These are phyloP conservation scores for Aquilaria sinensis DNA, from an alignment of 345 rosid genomes.

Conservation along the genomic window DNA sequence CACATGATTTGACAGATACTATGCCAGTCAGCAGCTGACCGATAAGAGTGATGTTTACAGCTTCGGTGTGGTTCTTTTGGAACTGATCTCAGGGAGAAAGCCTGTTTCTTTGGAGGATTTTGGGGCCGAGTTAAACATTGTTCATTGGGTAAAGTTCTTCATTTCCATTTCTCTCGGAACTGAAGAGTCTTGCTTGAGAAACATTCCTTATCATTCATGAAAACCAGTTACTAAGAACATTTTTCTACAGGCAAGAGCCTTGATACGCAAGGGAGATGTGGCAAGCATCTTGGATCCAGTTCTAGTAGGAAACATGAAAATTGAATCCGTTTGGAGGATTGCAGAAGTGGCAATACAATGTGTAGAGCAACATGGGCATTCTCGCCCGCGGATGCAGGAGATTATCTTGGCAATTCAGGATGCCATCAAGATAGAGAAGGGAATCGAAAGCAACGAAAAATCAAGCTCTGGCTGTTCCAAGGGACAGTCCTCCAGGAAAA, in stretches of 20 bases:
- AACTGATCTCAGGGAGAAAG: constrained; percentile 82
- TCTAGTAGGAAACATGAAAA: constrained; percentile 52
- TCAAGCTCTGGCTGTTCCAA: constrained; percentile 36
- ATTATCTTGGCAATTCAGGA: constrained; percentile 77
- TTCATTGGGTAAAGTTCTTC: constrained; percentile 69
- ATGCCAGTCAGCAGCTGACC: constrained; percentile 84
- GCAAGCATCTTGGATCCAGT: constrained; percentile 63
- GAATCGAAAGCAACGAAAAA: constrained; percentile 29
- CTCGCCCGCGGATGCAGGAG: constrained; percentile 89
- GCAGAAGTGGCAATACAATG: constrained; percentile 89
- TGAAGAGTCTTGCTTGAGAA: too few species aligned
- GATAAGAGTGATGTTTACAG: constrained; percentile 98
- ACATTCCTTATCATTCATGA: too few species aligned
- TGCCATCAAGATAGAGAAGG: constrained; percentile 75
- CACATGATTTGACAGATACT: constrained; percentile 45
- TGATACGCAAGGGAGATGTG: constrained; percentile 79
- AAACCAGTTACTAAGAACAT: background rate
- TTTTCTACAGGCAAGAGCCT: constrained; percentile 64
- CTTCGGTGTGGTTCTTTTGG: constrained; percentile 95
- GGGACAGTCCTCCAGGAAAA: constrained; percentile 75
- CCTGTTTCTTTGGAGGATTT: constrained; percentile 83
- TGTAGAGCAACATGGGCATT: constrained; percentile 59
- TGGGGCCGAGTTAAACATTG: constrained; percentile 79
- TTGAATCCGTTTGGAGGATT: constrained; percentile 84
- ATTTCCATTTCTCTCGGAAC: background rate